Evolutionary conservation across 176 grass and related monocot species (phyloP).

Genomic region (Oryza rufipogon): DNA sequence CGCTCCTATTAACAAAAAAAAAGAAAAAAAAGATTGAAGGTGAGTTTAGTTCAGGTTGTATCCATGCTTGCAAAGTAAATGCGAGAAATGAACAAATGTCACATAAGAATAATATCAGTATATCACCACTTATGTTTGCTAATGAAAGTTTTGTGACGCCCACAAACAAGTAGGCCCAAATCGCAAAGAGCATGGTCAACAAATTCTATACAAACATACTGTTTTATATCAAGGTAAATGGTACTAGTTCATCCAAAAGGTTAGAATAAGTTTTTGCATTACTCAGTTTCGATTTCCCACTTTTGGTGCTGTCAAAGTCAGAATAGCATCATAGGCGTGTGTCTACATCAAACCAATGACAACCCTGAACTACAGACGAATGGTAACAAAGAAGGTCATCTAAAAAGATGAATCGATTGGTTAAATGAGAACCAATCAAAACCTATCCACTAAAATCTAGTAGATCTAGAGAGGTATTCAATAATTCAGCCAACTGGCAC

Average conservation of each 20-base stretch:
- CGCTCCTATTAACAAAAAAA: slow-evolving; percentile 49
- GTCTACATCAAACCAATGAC: slow-evolving; percentile 39
- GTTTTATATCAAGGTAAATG: background rate
- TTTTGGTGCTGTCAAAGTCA: slow-evolving; percentile 31
- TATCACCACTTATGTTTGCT: slow-evolving; percentile 7
- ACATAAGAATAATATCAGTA: background rate
- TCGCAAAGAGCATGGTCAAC: background rate
- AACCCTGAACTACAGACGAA: slow-evolving; percentile 25
- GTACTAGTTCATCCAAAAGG: background rate
- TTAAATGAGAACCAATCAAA: slow-evolving; percentile 42
- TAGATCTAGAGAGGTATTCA: background rate
- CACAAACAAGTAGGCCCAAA: background rate
- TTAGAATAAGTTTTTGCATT: background rate
- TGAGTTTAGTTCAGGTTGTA: slow-evolving; percentile 13
- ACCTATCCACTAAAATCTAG: slow-evolving; percentile 37
- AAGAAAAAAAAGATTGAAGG: slow-evolving; percentile 1
- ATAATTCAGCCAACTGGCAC: slow-evolving; percentile 8
- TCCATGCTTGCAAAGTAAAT: slow-evolving; percentile 26
- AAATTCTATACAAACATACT: slow-evolving; percentile 4
- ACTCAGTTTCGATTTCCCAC: background rate
- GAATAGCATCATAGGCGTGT: background rate
- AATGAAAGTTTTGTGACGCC: background rate
- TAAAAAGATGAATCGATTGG: slow-evolving; percentile 10
- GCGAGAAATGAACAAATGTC: background rate
- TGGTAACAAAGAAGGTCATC: slow-evolving; percentile 11